Base-by-base conservation (phyloP, 164 flowering plant species). In the Umbilicus rupestris region DNA sequence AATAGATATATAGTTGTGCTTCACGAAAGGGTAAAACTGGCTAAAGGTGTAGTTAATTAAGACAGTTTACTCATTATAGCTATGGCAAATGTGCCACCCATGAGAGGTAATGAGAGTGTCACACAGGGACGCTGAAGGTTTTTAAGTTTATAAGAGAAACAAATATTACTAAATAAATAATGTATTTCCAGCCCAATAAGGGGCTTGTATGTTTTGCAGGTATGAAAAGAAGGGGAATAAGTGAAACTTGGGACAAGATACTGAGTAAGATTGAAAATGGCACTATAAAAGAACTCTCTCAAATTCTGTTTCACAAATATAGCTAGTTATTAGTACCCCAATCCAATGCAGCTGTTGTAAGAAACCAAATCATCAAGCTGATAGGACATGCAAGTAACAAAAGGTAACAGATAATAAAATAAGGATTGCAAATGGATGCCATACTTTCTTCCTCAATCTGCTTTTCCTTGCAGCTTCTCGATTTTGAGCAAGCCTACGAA, bases 401-500 rank as follows among this genome's bases (percentile, higher is more conserved):
- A 7, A 47, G 6, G 28, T 31, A 30, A 17, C n/a, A 33, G 19
- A 12, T 22, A 11, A 47, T 58, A 14, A 5, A 24, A 67, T 15
- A 28, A 11, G 19, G 1, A 52, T 55, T 49, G 60, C 30, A 20
- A 46, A 28, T 47, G 16, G 6, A 45, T 57, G 52, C 7, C 76
- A 28, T 75, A 83, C 86, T 69, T 83, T 83, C 69, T 83, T 83
- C 67, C 86, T 79, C 69, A 83, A 60, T 42, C 84, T 76, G 70
- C 86, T 83, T 69, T 83, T 83, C 52, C 86, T 76, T 60, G 86
- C 86, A 67, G 86, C 86, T 73, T 83, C 86, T 14, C 86, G 82
- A 68, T 83, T 83, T 69, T 83, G 86, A 64, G 86, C 84, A 71
- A 83, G 86, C 69, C 86, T 74, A 8, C 84, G 81, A 59, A 83